Base-by-base conservation (phyloP, 805 yeast genomes). In the Candida silvatica region DNA sequence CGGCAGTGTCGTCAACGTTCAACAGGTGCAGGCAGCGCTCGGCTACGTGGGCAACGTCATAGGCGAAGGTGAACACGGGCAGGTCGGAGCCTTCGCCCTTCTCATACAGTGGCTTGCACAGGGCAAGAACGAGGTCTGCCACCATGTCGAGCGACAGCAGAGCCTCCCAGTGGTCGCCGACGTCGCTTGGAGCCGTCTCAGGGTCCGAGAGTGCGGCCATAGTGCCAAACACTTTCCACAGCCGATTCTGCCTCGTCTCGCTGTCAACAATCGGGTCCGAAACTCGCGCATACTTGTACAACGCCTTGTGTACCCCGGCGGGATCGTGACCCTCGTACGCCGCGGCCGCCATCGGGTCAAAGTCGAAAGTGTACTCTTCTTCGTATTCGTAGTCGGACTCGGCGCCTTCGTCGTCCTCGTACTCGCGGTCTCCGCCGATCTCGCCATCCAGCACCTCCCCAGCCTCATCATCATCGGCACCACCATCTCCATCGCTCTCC, bases 151-250 rank as follows among this genome's bases (percentile, higher is more conserved):
- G 51, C 7, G 85, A 77, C 14, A 77, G 58, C 2, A 76, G 58
- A 36, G 62, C 57, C 9, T 58, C 53, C 37, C 74, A 58, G 26
- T 62, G 52, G 1, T 55, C 49, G 20, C 77, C 80, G 17, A 65
- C 66, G 27, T 78, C 82, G 19, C 69, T 66, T 0, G 92, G 87
- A 45, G 79, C 85, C 1, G 87, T 77, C 45, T 68, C 61, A 3
- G 87, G 85, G 50, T 81, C 88, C 6, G 64, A 61, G 32, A 73
- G 43, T 0, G 62, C 48, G 2, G 68, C 52, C 3, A 71, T 35
- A 1, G 57, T 43, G 5, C 46, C 34, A 33, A 56, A 56, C 7
- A 55, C 29, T 15, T 36, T 42, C 44, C 50, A 39, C 9, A 45
- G 23, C 26, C 45, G 24, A 8, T 38, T 44, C 20, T 37, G 34